Base-by-base conservation (phyloP, 2,329 filamentous ascomycete species). In the Sordariomycetes sp. region DNA sequence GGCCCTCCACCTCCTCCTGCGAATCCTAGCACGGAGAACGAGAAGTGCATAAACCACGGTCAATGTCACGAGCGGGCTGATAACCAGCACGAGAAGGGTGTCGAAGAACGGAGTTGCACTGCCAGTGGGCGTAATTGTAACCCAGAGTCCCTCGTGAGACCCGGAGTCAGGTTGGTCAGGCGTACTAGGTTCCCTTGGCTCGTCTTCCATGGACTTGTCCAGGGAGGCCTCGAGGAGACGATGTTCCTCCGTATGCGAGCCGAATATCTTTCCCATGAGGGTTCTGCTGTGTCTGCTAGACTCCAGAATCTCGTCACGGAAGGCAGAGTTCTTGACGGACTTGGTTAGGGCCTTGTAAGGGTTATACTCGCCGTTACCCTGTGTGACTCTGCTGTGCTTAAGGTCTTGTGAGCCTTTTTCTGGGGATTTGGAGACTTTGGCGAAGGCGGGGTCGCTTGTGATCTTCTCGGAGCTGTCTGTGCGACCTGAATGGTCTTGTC, bases 31-130 rank as follows among this genome's bases (percentile, higher is more conserved):
- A 35, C 92, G 81, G 24, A 96, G 66, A 26, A 96, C 73, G 5
- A 96, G 70, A 9, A 96, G 70, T 10, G 86, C 82, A 51, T 96
- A 96, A 3, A 98, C 90, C 5, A 95, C 80, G 4, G 86, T 93
- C 48, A 98, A 61, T 1, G 92, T 96, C 34, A 96, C 80, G 11
- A 98, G 62, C 7, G 92, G 92, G 49, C 88, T 95, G 35, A 96
- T 79, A 21, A 98, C 87, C n/a, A 98, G 68, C 8, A 98, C 87
- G n/a, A 96, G 68, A 3, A 98, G 71, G 0, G 90, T 96, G 53
- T 98, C 92, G 46, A 96, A 88, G 63, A 98, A 94, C 0, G 92
- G 88, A 46, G 82, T 93, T 5, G 83, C 82, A 42, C 86, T 90
- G 57, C 78, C 90, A 1, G 87, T 88, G 2, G 88, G 92, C 1